A percentile compares a stretch with the other conserved stretches of the same genome.
Conservation (phyloP, 2,329 filamentous ascomycete genomes). For the Monilinia laxa region DNA sequence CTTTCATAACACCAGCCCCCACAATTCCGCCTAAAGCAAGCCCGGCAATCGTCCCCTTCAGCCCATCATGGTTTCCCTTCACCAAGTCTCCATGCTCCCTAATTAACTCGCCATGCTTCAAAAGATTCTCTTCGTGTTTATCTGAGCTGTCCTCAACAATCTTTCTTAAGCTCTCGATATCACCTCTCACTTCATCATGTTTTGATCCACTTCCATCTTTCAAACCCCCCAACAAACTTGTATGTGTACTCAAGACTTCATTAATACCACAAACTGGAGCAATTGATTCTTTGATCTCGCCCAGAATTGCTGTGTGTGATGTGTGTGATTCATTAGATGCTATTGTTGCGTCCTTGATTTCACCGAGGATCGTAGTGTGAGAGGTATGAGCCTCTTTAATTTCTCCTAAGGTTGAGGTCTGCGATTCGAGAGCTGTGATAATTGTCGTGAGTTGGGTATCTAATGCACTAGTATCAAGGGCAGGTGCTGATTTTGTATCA, state of each 20-base stretch:
- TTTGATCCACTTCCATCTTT: conserved; percentile 24
- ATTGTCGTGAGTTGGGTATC: conserved; percentile 29
- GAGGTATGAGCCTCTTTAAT: conserved; percentile 24
- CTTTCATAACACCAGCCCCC: conserved; percentile 1
- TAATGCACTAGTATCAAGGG: not conserved
- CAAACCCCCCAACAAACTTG: conserved; percentile 28
- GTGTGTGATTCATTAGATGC: conserved; percentile 27
- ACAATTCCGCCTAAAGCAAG: conserved; percentile 32
- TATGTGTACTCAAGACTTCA: conserved; percentile 22
- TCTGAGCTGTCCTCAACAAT: conserved; percentile 28
- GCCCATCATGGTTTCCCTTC: conserved; percentile 33
- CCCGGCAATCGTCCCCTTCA: conserved; percentile 31
- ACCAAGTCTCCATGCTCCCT: conserved; percentile 28
- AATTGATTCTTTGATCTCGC: conserved; percentile 21
- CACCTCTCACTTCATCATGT: conserved; percentile 29
- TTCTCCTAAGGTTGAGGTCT: conserved; percentile 26
- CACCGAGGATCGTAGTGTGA: conserved; percentile 25
- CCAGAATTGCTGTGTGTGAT: conserved; percentile 19
- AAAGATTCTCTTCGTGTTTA: conserved; percentile 28
- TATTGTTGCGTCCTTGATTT: conserved; percentile 31
- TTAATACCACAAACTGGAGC: not conserved
- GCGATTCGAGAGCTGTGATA: conserved; percentile 28
- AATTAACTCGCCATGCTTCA: conserved; percentile 27
- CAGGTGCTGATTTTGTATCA: not conserved
- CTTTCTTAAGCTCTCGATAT: conserved; percentile 33